Base-by-base conservation (phyloP, 2,329 filamentous ascomycete genomes). In the Colletotrichum sublineola region DNA sequence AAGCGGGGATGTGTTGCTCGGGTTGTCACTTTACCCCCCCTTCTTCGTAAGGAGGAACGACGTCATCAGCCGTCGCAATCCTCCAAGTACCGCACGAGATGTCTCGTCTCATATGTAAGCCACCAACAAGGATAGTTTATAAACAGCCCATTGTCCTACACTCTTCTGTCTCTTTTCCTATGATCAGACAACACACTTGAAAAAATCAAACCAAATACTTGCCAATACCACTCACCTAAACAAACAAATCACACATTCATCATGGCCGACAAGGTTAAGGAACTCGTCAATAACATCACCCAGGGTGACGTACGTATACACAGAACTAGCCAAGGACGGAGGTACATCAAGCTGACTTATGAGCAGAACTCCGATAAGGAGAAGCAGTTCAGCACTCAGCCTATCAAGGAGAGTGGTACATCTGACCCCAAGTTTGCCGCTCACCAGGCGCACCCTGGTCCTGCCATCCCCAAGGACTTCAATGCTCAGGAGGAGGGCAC, bases 361-460 rank as follows among this genome's bases (percentile, higher is more conserved):
- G 20, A 2, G 15, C 42, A 71, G 57, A 38, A 73, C 55, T 60
- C 73, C 57, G 64, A 74, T 79, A 79, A 78, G 74, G 83, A 85
- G 79, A 84, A 85, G 80, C 76, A 84, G 75, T 85, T 86, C 76
- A 80, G 78, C 75, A 83, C 83, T 73, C 84, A 85, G 77, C 84
- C 84, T 78, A 82, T 85, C 76, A 80, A 86, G 74, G 80, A 79
- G 48, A 55, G 61, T 33, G 79, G 84, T 71, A 74, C 80, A 29
- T 58, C 56, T 75, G 81, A 86, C 79, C 78, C 82, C 77, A 85
- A 86, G 79, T 86, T 89, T 77, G 82, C 84, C 66, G 83, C 87
- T 46, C 85, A 87, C 78, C 79, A 86, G 68, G 89, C 89, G 24
- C 83, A 87, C 63, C 90, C 89, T 15, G 90, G 90, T 44, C 90